Evolutionary conservation across 306 rosid species (phyloP), one percentile per base, ranked within the genome.

Genomic region (Rosa persica): DNA sequence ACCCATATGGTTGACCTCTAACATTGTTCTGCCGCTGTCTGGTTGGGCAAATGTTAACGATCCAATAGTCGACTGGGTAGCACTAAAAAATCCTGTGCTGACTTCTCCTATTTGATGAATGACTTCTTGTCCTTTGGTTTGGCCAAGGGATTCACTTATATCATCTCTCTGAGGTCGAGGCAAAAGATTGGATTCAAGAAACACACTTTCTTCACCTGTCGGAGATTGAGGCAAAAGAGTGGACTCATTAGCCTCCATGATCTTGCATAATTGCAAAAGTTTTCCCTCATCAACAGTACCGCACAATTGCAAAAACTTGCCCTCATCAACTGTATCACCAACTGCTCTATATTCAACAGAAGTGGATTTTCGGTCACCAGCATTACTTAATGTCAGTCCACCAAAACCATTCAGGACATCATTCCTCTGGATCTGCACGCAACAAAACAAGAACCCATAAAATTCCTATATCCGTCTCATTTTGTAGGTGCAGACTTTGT

Each of bases 161-260:
- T 85, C 85, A 77, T 85, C 87, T 83, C 83, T 87, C 77, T 82
- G 90, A 82, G 86, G 44, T 34, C 76, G 88, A 77, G 86, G 90
- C 85, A 78, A 74, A 74, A 52, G 85, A 82, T 68, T 81, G 73
- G 89, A 72, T 78, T 88, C 97, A 78, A 67, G 71, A 67, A 39
- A 67, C 48, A 86, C 78, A 77, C 78, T 55, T 25, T 22, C 66
- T 12, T 82, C 85, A 75, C 87, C 87, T 85, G 82, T 87, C 72
- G 83, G 90, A 81, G 86, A 47, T 39, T 79, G 87, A 78, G 85
- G 90, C 85, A 78, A 74, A 72, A 48, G 83, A 81, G 69, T 81
- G 73, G 89, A 74, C 77, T 88, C 97, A 78, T 85, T 93, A 58
- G 95, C 93, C 87, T 95, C 98, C 85, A 91, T 87, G 42, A 91